These are phyloP conservation scores for Protomyces inundatus DNA, from an alignment of 1,139 yeast species.

Conservation along the genomic window DNA sequence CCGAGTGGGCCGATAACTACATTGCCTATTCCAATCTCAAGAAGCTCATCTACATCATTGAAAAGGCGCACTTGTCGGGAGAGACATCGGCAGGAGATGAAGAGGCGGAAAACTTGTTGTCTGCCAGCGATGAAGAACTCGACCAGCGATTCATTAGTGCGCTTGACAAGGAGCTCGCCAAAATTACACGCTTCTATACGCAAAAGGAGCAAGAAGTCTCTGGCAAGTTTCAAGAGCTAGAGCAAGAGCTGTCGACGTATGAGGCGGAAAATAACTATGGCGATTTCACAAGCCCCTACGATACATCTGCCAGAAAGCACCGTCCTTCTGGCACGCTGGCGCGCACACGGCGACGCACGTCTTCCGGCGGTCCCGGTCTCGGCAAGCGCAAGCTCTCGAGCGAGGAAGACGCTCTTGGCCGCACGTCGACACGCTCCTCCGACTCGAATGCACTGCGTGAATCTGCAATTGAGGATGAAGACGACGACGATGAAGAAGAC, in stretches of 20 bases:
- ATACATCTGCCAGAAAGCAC: background rate
- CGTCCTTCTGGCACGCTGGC: constrained; percentile 1
- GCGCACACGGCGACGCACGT: background rate
- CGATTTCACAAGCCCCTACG: background rate
- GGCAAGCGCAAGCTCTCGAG: constrained; percentile 30
- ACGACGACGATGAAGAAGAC: constrained; percentile 23
- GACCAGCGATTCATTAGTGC: constrained; percentile 49
- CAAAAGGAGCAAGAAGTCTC: constrained; percentile 49
- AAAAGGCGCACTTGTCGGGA: constrained; percentile 38
- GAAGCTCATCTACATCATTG: constrained; percentile 51
- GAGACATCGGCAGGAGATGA: constrained; percentile 36
- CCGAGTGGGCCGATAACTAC: constrained; percentile 70
- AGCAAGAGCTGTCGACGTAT: constrained; percentile 42
- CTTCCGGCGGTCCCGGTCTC: background rate
- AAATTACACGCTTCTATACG: constrained; percentile 53
- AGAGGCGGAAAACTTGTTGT: constrained; percentile 39
- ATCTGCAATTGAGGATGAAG: constrained; percentile 3
- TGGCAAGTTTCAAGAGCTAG: constrained; percentile 46
- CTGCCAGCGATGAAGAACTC: constrained; percentile 44
- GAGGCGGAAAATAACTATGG: constrained; percentile 28
- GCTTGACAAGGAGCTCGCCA: constrained; percentile 52
- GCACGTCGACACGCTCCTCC: constrained; percentile 21
- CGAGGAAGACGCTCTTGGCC: constrained; percentile 30
- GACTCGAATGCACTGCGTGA: constrained; percentile 1
- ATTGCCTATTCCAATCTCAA: constrained; percentile 47